These are phyloP conservation scores for Phialophora chinensis DNA, from an alignment of 2,329 filamentous ascomycete genomes.

Conservation along the genomic window DNA sequence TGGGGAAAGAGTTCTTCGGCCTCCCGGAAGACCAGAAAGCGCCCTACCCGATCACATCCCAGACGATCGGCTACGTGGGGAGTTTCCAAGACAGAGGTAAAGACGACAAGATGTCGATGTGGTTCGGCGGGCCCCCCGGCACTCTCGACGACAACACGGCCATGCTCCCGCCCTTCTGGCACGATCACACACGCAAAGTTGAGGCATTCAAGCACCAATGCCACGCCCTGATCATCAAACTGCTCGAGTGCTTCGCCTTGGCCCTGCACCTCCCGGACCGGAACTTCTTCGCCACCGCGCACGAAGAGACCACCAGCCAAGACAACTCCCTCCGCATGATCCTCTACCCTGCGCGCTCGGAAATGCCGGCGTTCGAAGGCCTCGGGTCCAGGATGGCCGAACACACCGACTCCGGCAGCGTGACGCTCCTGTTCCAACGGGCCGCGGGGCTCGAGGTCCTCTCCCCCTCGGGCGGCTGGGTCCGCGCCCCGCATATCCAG, in stretches of 20 bases:
- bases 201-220: conserved; percentile 39
- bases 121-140: conserved; percentile 36
- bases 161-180: conserved; percentile 38
- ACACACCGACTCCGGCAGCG: conserved; percentile 68
- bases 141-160: conserved; percentile 21
- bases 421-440: conserved; percentile 62
- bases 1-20: conserved; percentile 72
- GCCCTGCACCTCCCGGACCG: conserved; percentile 71
- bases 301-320: conserved; percentile 66
- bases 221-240: conserved; percentile 35
- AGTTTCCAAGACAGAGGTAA: conserved; percentile 35
- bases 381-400: conserved; percentile 34
- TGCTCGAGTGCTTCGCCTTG: conserved; percentile 68
- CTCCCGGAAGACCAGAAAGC: conserved; percentile 66
- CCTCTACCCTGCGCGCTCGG: conserved; percentile 67
- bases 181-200: conserved; percentile 30
- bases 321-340: conserved; percentile 71
- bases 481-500: conserved; percentile 80
- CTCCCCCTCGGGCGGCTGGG: conserved; percentile 75
- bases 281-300: conserved; percentile 73
- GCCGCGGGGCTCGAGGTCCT: conserved; percentile 64
- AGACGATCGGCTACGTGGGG: conserved; percentile 36
- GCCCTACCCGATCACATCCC: conserved; percentile 36
- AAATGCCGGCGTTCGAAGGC: conserved; percentile 15
- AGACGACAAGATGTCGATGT: conserved; percentile 40